These are phyloP conservation scores for Ustilago tritici DNA, from an alignment of 1,284 basidiomycete genomes.

Conservation along the genomic window DNA sequence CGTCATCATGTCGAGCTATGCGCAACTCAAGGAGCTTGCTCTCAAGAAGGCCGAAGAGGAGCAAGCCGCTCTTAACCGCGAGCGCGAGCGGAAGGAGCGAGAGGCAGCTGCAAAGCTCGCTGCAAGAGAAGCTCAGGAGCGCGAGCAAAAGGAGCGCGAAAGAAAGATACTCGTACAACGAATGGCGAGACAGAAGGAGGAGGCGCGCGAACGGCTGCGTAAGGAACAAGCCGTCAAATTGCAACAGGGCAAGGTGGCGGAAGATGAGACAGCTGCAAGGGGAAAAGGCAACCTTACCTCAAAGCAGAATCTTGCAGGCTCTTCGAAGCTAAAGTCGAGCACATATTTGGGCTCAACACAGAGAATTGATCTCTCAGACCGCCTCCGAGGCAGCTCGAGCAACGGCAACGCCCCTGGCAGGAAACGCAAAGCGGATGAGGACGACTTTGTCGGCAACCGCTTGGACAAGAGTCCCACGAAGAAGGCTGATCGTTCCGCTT, in stretches of 20 bases:
- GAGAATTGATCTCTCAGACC: slow-evolving; percentile 40
- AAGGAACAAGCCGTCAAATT: slow-evolving; percentile 28
- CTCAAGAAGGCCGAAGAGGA: slow-evolving; percentile 41
- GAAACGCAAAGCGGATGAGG: slow-evolving; percentile 45
- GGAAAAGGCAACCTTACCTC: not conserved
- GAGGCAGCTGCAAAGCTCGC: slow-evolving; percentile 43
- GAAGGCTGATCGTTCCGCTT: slow-evolving; percentile 14
- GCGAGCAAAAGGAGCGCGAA: slow-evolving; percentile 44
- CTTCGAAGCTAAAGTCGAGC: slow-evolving; percentile 4
- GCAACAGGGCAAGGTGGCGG: slow-evolving; percentile 11
- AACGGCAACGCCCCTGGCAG: slow-evolving; percentile 6
- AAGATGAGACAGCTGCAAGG: slow-evolving; percentile 11
- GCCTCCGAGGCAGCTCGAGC: slow-evolving; percentile 14
- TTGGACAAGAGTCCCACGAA: slow-evolving; percentile 22
- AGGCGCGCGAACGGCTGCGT: slow-evolving; percentile 36
- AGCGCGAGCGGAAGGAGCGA: slow-evolving; percentile 36
- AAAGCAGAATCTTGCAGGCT: slow-evolving; percentile 1
- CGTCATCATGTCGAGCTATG: slow-evolving; percentile 46
- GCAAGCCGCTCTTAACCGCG: slow-evolving; percentile 30
- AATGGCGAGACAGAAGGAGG: slow-evolving; percentile 44
- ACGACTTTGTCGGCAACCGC: slow-evolving; percentile 52
- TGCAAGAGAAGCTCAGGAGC: slow-evolving; percentile 39
- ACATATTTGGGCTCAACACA: slow-evolving; percentile 34
- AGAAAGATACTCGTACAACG: slow-evolving; percentile 43
- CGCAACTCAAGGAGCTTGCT: slow-evolving; percentile 46